Percentiles rank a stretch among this genome's conserved stretches.
These are phyloP conservation scores for Lignosus rhinocerotis DNA, from an alignment of 1,284 basidiomycete genomes.

Conservation along the genomic window DNA sequence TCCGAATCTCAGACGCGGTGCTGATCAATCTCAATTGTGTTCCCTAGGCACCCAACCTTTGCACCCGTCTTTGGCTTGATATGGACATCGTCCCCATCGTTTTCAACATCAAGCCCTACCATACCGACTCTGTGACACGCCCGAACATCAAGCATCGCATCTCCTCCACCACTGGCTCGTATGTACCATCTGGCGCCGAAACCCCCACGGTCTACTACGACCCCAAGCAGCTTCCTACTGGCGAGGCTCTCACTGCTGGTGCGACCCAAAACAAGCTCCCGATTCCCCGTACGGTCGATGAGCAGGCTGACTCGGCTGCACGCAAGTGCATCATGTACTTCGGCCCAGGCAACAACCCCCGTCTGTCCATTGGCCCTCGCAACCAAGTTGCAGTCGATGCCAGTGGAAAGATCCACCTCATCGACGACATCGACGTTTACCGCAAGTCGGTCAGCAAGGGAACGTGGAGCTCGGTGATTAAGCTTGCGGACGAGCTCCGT, in stretches of 20 bases:
- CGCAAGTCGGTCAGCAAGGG: conserved; percentile 63
- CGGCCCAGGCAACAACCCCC: conserved; percentile 78
- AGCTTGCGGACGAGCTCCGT: conserved; percentile 78
- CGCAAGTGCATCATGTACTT: conserved; percentile 82
- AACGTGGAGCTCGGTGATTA: conserved; percentile 78
- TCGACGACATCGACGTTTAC: conserved; percentile 76
- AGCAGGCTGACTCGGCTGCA: conserved; percentile 81
- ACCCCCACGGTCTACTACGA: conserved; percentile 71
- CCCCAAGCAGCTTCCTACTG: conserved; percentile 43
- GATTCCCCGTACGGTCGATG: conserved; percentile 74
- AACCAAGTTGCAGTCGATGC: conserved; percentile 82
- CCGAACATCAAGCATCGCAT: conserved; percentile 78
- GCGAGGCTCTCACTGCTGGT: conserved; percentile 39
- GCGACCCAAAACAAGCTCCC: conserved; percentile 59
- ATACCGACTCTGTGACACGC: conserved; percentile 72
- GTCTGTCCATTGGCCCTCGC: conserved; percentile 73
- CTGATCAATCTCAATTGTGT: not conserved
- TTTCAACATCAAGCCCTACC: conserved; percentile 81
- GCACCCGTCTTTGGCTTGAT: conserved; percentile 76
- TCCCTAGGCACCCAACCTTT: conserved; percentile 65
- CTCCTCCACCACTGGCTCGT: conserved; percentile 73
- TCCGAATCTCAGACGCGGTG: not conserved
- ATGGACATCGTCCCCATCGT: conserved; percentile 78
- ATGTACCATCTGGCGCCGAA: conserved; percentile 69
- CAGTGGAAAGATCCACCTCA: conserved; percentile 75